Base-by-base conservation (phyloP, 2,329 filamentous ascomycete species). In the Curvularia sp. region DNA sequence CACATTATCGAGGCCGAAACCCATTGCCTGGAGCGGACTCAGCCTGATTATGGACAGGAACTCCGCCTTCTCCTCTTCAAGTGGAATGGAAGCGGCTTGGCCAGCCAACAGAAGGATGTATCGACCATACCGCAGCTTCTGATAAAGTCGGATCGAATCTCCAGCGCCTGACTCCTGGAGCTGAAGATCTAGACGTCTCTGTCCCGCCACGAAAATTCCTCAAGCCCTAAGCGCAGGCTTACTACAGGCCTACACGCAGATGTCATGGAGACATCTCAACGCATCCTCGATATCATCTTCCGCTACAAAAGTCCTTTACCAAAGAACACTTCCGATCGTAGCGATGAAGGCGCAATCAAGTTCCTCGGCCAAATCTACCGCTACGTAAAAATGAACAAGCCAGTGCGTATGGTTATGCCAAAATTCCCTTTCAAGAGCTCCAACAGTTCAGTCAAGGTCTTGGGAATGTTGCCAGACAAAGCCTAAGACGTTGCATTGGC, bases 341-440 rank as follows among this genome's bases (percentile, higher is more conserved):
- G 57, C 43, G 62, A 65, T 46, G 62, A 65, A 39, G 62, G 62
- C 28, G 52, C 53, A 12, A 41, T 65, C 12, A 62, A 57, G 34
- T 65, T 54, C 32, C 47, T 65, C 4, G 30, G 53, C 18, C 48
- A 60, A n/a, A 63, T 65, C 25, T 65, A 63, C 36, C 47, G 32
- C 32, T 38, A 15, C 12, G 47, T 49, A 21, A 49, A 49, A 21
- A 49, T 38, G 34, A 49, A 38, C 10, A 27, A 39, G 30, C 7
- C 41, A 27, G 21, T 60, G 15, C 27, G 53, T 8, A 50, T 55
- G 48, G 30, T 25, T 51, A 32, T 87, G 0, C 86, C 85, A 0
- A 84, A 84, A 0, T 87, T 87, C 43, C 85, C 86, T 0, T 87
- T 86, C 78, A 88, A 88, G 64, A 86, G 83, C 0, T 81, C 85